Percentiles rank a stretch among this genome's conserved stretches.
phyloP scores from a whole-genome alignment of 371 early-diverging fungal genomes.

The Dichotomocladium elegans region DNA sequence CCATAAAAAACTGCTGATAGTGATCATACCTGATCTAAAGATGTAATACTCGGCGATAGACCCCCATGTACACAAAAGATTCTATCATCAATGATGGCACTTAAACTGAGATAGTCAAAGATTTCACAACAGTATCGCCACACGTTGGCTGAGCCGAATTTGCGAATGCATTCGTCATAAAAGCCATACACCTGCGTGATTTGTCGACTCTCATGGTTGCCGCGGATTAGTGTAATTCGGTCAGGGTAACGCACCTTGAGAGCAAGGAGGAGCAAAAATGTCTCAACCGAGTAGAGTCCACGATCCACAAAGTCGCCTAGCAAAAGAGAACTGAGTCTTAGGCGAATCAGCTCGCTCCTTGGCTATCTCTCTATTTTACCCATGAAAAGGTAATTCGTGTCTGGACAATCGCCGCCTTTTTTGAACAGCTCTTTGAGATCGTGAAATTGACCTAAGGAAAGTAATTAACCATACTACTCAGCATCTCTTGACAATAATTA shows the following conservation, averaged over 20 bases:
- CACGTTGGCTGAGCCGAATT: conserved; percentile 96
- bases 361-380: conserved; percentile 48
- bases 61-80: conserved; percentile 99
- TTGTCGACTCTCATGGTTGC: conserved; percentile 98
- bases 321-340: not conserved
- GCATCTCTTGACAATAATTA: not conserved
- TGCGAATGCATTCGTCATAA: conserved; percentile 98
- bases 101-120: conserved; percentile 94
- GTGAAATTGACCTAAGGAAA: conserved; percentile 81
- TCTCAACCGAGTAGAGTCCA: conserved; percentile 98
- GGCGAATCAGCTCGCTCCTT: not conserved
- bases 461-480: not conserved
- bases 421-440: conserved; percentile 95
- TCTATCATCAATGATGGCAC: conserved; percentile 92
- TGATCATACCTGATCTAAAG: conserved; percentile 83
- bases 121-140: conserved; percentile 99
- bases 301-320: conserved; percentile 98
- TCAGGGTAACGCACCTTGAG: conserved; percentile 96
- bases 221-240: conserved; percentile 95
- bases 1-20: not conserved
- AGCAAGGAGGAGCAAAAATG: conserved; percentile 95
- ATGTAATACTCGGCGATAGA: conserved; percentile 88
- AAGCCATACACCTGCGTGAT: conserved; percentile 99
- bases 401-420: conserved; percentile 95
- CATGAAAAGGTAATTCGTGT: conserved; percentile 97